phyloP scores from a whole-genome alignment of 805 yeast genomes.

The Candida gorgasii region DNA sequence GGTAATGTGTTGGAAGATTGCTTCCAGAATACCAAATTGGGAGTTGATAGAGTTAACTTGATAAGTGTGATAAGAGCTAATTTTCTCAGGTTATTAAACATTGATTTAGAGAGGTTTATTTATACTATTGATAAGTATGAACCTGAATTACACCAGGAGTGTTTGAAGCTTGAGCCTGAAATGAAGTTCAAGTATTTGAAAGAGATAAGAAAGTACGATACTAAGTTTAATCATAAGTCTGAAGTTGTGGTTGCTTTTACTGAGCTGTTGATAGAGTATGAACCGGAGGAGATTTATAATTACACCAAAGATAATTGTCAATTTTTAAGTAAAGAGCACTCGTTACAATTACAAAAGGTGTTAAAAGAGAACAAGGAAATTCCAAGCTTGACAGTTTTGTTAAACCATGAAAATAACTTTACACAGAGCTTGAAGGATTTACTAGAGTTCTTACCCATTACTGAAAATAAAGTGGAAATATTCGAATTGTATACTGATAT shows the following conservation, averaged over 20 bases:
- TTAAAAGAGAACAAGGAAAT: conserved; percentile 25
- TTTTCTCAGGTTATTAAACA: conserved; percentile 23
- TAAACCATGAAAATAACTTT: conserved; percentile 21
- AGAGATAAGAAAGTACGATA: not conserved
- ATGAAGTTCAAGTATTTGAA: conserved; percentile 29
- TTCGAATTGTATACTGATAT: conserved; percentile 6
- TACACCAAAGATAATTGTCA: conserved; percentile 14
- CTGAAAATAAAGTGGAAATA: conserved; percentile 1
- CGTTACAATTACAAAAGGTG: conserved; percentile 12
- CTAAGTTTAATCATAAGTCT: conserved; percentile 1
- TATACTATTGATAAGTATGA: conserved; percentile 33
- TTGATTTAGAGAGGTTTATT: conserved; percentile 38
- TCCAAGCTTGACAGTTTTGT: conserved; percentile 33
- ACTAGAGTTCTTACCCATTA: conserved; percentile 19
- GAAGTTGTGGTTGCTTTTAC: conserved; percentile 21
- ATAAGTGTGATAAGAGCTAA: conserved; percentile 23
- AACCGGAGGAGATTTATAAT: conserved; percentile 13
- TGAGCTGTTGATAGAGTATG: conserved; percentile 22
- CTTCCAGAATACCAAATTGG: conserved; percentile 18
- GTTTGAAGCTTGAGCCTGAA: conserved; percentile 28
- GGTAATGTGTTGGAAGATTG: conserved; percentile 29
- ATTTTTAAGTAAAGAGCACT: conserved; percentile 5
- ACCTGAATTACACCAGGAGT: conserved; percentile 41
- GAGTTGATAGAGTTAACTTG: conserved; percentile 25
- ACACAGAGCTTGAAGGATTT: conserved; percentile 33